A percentile compares a stretch with the other conserved stretches of the same genome.
Evolutionary conservation across 2,329 filamentous ascomycete species (phyloP).

Genomic region (Penicillium sp.): DNA sequence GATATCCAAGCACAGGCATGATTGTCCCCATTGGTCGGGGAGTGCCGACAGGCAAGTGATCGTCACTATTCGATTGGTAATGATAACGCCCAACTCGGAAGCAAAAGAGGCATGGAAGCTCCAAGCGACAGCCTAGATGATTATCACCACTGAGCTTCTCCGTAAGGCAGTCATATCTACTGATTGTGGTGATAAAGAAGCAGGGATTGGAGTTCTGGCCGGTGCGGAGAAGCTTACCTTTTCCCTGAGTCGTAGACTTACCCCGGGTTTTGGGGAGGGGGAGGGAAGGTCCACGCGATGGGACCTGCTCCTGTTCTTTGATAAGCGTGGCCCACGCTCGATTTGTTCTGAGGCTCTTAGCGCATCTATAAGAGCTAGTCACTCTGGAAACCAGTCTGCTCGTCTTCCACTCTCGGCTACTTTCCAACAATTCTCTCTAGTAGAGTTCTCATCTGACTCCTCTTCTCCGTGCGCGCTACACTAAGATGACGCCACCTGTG

Average conservation of each 20-base stretch:
- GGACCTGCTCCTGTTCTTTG: not conserved
- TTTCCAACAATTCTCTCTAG: not conserved
- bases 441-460: not conserved
- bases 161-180: not conserved
- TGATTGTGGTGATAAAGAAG: not conserved
- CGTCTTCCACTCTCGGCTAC: not conserved
- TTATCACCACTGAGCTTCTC: not conserved
- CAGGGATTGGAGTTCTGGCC: not conserved
- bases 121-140: constrained; percentile 17
- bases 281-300: constrained; percentile 25
- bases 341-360: not conserved
- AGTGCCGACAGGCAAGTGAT: constrained; percentile 7
- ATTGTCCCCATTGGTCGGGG: constrained; percentile 7
- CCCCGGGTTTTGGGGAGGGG: constrained; percentile 7
- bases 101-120: constrained; percentile 18
- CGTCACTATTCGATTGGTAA: not conserved
- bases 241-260: not conserved
- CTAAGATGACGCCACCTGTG: constrained; percentile 3
- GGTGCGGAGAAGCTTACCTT: constrained; percentile 9
- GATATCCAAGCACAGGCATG: not conserved
- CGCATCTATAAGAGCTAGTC: not conserved
- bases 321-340: not conserved
- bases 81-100: constrained; percentile 10
- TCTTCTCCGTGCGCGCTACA: not conserved
- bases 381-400: not conserved